These are phyloP conservation scores for Podila epigama DNA, from an alignment of 192 early-diverging fungal genomes.

Conservation along the genomic window DNA sequence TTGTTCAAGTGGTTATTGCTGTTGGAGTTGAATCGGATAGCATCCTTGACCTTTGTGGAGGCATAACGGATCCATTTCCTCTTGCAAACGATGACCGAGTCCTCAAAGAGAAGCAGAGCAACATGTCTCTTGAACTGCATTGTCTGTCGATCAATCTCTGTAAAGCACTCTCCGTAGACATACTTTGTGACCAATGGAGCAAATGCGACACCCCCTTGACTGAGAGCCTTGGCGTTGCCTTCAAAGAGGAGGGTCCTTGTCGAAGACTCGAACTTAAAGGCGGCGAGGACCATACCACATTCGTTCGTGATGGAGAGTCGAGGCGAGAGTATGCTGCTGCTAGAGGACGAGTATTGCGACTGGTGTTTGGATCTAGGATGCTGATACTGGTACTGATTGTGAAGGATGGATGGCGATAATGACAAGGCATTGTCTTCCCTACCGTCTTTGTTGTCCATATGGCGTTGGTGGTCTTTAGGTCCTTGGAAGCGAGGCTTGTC, in stretches of 20 bases:
- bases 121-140: constrained; percentile 71
- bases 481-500: constrained; percentile 26
- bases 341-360: constrained; percentile 31
- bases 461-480: constrained; percentile 29
- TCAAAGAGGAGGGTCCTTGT: constrained; percentile 64
- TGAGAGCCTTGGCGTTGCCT: constrained; percentile 60
- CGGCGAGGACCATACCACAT: constrained; percentile 59
- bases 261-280: constrained; percentile 65
- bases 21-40: constrained; percentile 31
- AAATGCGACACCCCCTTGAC: constrained; percentile 19
- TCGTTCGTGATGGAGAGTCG: constrained; percentile 45
- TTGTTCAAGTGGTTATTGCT: background rate
- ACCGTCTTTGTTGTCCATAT: background rate
- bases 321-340: constrained; percentile 25
- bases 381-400: background rate
- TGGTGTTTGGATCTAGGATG: too few species aligned
- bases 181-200: constrained; percentile 63
- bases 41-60: constrained; percentile 45
- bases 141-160: constrained; percentile 66
- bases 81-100: constrained; percentile 71
- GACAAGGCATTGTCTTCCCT: background rate
- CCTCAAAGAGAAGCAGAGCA: constrained; percentile 70
- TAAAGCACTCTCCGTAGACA: constrained; percentile 72
- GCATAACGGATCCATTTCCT: constrained; percentile 63
- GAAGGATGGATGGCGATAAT: background rate